Evolutionary conservation across 2,329 filamentous ascomycete species (phyloP).

Genomic region (Fusarium chuoi): DNA sequence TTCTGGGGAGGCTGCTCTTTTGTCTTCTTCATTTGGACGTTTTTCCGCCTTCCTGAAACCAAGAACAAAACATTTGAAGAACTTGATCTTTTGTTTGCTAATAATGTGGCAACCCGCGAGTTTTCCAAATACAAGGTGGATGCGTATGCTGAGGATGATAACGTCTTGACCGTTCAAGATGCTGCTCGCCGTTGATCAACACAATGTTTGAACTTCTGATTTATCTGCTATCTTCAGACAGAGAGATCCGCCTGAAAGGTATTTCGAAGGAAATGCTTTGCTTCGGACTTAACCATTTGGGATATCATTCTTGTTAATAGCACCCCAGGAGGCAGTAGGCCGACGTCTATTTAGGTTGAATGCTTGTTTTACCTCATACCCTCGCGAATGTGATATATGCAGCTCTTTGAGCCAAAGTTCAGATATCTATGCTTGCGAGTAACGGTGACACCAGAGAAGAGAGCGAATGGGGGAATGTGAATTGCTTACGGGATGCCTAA

Average conservation of each 20-base stretch:
- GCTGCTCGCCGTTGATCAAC: neutral
- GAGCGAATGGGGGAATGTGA: rapidly evolving
- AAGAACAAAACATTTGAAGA: slow-evolving; percentile 58
- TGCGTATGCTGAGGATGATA: slow-evolving; percentile 26
- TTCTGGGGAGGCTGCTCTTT: slow-evolving; percentile 53
- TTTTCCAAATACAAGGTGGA: slow-evolving; percentile 51
- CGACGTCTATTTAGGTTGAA: neutral
- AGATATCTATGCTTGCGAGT: neutral
- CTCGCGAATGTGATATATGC: neutral
- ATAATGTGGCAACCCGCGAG: slow-evolving; percentile 51
- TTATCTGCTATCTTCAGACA: neutral
- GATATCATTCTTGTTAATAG: neutral
- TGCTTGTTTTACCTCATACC: neutral
- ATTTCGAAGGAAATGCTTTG: neutral
- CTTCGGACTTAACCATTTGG: neutral
- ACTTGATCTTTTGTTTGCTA: slow-evolving; percentile 63
- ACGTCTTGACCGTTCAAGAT: slow-evolving; percentile 1
- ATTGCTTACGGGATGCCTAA: neutral
- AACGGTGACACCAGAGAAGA: no score
- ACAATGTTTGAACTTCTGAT: neutral
- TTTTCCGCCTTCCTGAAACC: slow-evolving; percentile 62
- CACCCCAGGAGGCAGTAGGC: neutral
- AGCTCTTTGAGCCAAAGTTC: neutral
- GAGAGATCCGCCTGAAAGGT: neutral
- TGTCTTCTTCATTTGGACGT: slow-evolving; percentile 57